Conservation (phyloP, 805 yeast species). For the Lipomyces yamadae region DNA sequence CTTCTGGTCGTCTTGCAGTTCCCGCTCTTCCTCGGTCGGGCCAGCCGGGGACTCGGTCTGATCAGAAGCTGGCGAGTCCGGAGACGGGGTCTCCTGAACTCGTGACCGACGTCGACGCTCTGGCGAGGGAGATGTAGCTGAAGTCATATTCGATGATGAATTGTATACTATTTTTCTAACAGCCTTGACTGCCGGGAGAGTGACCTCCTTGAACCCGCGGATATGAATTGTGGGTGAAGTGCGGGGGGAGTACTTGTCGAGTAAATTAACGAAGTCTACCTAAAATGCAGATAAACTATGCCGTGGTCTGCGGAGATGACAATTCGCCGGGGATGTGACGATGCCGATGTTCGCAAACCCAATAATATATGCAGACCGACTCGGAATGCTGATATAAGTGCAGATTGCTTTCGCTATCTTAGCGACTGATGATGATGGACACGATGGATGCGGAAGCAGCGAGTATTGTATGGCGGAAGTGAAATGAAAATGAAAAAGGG, state of each 20-base stretch:
- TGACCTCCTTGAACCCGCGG: constrained; percentile 14
- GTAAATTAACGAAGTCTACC: not conserved
- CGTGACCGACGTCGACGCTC: not conserved
- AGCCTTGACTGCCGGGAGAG: not conserved
- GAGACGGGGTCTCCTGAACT: constrained; percentile 1
- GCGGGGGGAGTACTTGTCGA: too few relatives aligned
- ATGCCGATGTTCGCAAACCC: not conserved
- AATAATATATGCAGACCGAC: not conserved
- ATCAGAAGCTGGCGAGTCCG: constrained; percentile 5
- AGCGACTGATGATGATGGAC: not conserved
- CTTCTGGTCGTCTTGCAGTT: constrained; percentile 9
- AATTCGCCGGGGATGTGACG: not conserved
- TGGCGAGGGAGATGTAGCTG: constrained; percentile 4
- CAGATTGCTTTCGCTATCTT: not conserved
- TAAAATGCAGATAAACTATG: not conserved
- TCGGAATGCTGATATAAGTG: not conserved
- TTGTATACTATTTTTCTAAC: not conserved
- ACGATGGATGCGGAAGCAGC: not conserved
- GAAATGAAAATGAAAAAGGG: constrained; percentile 8
- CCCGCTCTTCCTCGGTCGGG: constrained; percentile 6
- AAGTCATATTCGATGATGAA: constrained; percentile 1
- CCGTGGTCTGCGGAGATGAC: not conserved
- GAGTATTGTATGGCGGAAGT: not conserved
- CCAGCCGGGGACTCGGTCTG: constrained; percentile 10
- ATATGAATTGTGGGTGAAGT: not conserved